phyloP scores from a whole-genome alignment of 225 moss, liverwort and hornwort genomes.

The Physcomitrium patens region DNA sequence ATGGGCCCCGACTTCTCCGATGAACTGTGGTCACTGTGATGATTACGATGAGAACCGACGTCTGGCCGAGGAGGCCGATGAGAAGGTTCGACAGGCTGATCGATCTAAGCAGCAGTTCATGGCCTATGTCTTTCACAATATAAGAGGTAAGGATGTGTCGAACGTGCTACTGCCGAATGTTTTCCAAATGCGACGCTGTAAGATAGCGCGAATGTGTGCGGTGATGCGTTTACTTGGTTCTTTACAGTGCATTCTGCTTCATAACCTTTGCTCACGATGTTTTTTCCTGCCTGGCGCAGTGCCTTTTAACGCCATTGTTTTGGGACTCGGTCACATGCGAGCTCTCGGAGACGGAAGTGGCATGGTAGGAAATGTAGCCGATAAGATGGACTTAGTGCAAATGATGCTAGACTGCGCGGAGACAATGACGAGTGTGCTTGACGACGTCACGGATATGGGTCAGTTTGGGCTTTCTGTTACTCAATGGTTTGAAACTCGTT shows the following conservation, averaged over 20 bases:
- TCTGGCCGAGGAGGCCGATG: constrained; percentile 56
- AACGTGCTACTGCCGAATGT: background rate
- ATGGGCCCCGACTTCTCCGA: constrained; percentile 1
- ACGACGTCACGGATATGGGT: constrained; percentile 90
- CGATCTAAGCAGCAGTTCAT: constrained; percentile 80
- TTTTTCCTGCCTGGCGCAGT: constrained; percentile 33
- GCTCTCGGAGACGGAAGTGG: constrained; percentile 53
- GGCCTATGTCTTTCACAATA: constrained; percentile 85
- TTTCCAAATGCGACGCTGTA: background rate
- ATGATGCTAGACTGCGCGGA: constrained; percentile 92
- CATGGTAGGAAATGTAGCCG: constrained; percentile 41
- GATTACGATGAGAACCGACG: constrained; percentile 34
- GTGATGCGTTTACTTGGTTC: background rate
- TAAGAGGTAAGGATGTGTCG: constrained; percentile 50
- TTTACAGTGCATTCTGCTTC: background rate
- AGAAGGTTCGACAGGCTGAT: constrained; percentile 70
- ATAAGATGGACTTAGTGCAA: constrained; percentile 74
- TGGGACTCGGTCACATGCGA: constrained; percentile 78
- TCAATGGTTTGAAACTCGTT: background rate
- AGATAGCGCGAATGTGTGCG: background rate
- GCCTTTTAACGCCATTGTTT: constrained; percentile 79
- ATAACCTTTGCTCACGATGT: background rate
- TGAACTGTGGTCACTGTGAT: constrained; percentile 44
- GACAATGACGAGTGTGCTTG: constrained; percentile 81
- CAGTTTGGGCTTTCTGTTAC: background rate